Base-by-base conservation (phyloP, 2,329 filamentous ascomycete genomes). In the Neofusicoccum umdonicola region DNA sequence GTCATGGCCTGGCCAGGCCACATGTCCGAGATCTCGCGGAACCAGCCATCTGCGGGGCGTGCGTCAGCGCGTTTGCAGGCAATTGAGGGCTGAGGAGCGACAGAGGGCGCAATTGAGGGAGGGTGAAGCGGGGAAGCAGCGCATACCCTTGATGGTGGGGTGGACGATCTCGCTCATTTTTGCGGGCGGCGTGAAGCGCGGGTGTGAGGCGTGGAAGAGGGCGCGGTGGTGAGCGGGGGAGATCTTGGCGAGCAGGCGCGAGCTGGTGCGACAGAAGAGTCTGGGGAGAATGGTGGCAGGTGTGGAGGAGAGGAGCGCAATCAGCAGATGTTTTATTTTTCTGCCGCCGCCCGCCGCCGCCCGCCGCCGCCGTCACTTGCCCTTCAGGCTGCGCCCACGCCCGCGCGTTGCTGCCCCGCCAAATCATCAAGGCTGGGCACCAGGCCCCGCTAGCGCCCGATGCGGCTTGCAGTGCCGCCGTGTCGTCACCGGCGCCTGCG, bases 11-110 rank as follows among this genome's bases (percentile, higher is more conserved):
- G 95, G 79, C 95, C 92, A 68, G 95, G 94, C 95, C 95, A 99
- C 94, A 99, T 98, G 77, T 95, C 85, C 73, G 91, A 96, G 83
- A 97, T 93, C 84, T 99, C 95, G 81, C 93, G 91, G 90, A 99
- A 99, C 95, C 95, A 99, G 84, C 94, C 95, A 97, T 98, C 95
- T 97, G 72, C 60, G 65, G 65, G 60, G n/a, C 27, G 3, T 48
- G 2, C 1, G 39, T 63, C 63, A 52, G 58, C 45, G 47, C 22
- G 37, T 11, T 4, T 12, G 65, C 65, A 62, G 22, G 8, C 50
- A 35, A 61, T 39, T 15, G 41, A 9, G 9, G 3, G 6, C 12
- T n/a, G 6, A 11, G 47, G 48, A 15, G 35, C 13, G n/a, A 37
- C 8, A 3, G 61, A 27, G 41, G 27, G 50, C 41, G 58, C 47